phyloP scores from a whole-genome alignment of 1,284 basidiomycete species.

The Moesziomyces sp. region DNA sequence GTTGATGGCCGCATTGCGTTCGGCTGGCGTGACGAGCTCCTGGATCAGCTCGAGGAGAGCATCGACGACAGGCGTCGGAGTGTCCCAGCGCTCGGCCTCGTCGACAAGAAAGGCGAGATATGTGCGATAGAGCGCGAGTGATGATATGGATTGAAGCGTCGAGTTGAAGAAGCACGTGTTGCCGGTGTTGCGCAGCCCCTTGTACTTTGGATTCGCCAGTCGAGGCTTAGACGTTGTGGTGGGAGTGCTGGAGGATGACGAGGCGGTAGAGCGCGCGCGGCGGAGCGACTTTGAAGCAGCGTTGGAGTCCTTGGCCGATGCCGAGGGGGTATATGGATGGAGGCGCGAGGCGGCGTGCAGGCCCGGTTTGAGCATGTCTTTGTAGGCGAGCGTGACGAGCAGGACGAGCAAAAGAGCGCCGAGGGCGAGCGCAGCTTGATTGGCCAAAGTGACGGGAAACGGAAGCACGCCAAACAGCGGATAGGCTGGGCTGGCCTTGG shows the following conservation, averaged over 20 bases:
- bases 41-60: slow-evolving; percentile 55
- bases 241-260: slow-evolving; percentile 13
- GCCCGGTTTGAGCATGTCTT: slow-evolving; percentile 42
- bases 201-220: slow-evolving; percentile 28
- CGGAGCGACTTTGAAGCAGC: slow-evolving; percentile 13
- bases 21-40: slow-evolving; percentile 34
- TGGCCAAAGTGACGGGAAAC: slow-evolving; percentile 17
- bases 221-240: slow-evolving; percentile 2
- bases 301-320: slow-evolving; percentile 12
- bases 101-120: slow-evolving; percentile 44
- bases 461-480: slow-evolving; percentile 29
- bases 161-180: slow-evolving; percentile 67
- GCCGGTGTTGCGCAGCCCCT: slow-evolving; percentile 62
- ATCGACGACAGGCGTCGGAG: slow-evolving; percentile 62
- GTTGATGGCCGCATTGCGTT: slow-evolving; percentile 53
- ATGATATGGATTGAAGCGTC: slow-evolving; percentile 60
- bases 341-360: slow-evolving; percentile 30
- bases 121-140: slow-evolving; percentile 30
- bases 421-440: slow-evolving; percentile 18
- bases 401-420: slow-evolving; percentile 20
- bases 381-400: slow-evolving; percentile 14
- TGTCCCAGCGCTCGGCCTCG: slow-evolving; percentile 58
- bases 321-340: slow-evolving; percentile 28
- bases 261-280: slow-evolving; percentile 19
- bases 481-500: slow-evolving; percentile 25